Evolutionary conservation across 371 early-diverging fungal species (phyloP), one percentile per base, ranked within the genome.

Genomic region (Mucor plumbeus): DNA sequence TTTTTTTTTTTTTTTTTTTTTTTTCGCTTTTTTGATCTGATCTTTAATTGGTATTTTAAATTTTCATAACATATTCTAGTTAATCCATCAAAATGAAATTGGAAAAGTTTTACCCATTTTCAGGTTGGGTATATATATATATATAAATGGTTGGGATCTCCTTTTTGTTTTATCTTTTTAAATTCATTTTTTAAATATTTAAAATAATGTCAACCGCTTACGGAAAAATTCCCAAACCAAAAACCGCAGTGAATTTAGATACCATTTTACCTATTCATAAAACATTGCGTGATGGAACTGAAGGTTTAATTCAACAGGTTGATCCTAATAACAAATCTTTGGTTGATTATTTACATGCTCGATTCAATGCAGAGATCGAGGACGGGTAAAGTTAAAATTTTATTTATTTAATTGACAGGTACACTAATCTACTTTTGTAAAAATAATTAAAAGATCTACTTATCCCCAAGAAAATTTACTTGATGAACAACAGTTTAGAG

Each of bases 381-480:
- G 77, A 70, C 9, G 94, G 94, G 64, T 82, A 72, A 73, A 39
- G 4, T 9, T 38, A 38, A 9, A 38, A 10, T 50, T 7, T 11
- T 50, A 8, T 8, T 19, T 50, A 8, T 21, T 26, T 11, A 21
- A 8, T 17, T 56, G 14, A 15, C 61, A 19, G 15, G n/a, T 41
- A 61, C 47, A 35, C 11, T 31, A 13, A 34, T n/a, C 19, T 10
- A 38, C 36, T 47, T 21, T 55, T 55, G 33, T 55, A 35, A 31
- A 13, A 47, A 9, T 41, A 56, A 8, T 38, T 33, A 1, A 82
- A 1, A 82, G 82, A 38, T 86, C 86, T 38, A 91, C 91, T 9
- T 93, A 93, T 67, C 92, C 94, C 14, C 91, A 91, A 64, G 91
- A 91, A 73, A 67, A 78, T 53, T 40, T 40, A 17, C 61, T 91